A percentile compares a stretch with the other conserved stretches of the same genome.
phyloP scores from a whole-genome alignment of 2,329 filamentous ascomycete genomes.

The Fusarium tjaetaba region DNA sequence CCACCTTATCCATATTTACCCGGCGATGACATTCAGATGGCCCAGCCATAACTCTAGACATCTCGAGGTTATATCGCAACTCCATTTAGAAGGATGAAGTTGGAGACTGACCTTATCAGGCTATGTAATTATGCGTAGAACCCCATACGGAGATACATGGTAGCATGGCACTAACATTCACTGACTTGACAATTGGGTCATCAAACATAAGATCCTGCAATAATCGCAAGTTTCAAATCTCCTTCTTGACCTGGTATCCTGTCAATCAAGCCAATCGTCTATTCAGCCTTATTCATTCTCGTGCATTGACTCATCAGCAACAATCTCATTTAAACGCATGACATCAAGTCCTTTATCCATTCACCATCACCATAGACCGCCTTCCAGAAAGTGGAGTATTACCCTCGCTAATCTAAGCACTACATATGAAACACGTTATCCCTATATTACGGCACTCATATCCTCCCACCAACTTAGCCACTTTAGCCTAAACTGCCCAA shows the following conservation, averaged over 20 bases:
- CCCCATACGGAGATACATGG: neutral
- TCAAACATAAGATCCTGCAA: neutral
- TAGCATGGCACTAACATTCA: neutral
- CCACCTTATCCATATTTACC: neutral
- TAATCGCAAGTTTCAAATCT: neutral
- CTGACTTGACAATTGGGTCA: neutral
- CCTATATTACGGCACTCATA: neutral
- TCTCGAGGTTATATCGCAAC: rapidly evolving
- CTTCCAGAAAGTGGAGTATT: rapidly evolving
- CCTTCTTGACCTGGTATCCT: too few relatives aligned
- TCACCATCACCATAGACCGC: too few relatives aligned
- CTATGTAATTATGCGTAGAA: too few relatives aligned
- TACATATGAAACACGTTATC: neutral
- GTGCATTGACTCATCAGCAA: neutral
- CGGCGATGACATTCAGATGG: neutral
- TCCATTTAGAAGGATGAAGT: rapidly evolving
- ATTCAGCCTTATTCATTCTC: neutral
- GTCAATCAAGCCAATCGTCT: neutral
- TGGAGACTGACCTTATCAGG: too few relatives aligned
- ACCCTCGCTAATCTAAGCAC: neutral
- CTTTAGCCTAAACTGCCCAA: neutral
- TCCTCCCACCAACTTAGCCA: neutral
- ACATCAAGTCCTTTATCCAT: neutral
- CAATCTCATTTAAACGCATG: neutral
- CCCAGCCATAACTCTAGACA: rapidly evolving